Base-by-base conservation (phyloP, 2,329 filamentous ascomycete genomes). In the Trichothecium sympodiale region DNA sequence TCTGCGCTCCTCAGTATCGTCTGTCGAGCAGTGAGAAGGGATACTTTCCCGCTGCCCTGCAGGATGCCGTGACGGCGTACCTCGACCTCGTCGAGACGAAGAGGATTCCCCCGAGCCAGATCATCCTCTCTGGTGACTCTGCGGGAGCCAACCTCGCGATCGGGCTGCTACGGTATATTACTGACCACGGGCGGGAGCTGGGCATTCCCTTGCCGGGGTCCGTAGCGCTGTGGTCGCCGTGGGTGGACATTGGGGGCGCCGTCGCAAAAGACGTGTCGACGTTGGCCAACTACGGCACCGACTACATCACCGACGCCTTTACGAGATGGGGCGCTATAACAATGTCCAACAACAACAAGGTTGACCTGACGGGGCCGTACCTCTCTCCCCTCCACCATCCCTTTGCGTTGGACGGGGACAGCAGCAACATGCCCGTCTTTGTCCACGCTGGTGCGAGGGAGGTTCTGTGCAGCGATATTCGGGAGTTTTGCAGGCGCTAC, bases 81-180 rank as follows among this genome's bases (percentile, higher is more conserved):
- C 35, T 48, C 5, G 39, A 48, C 35, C 46, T 56, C 3, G 18
- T 51, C 8, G 39, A 35, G 4, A 41, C 44, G 4, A 31, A 48
- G 29, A 27, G 41, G 3, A 51, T 56, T 34, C 48, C 53, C 2
- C 25, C 48, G 3, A 27, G 35, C 4, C 45, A 48, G 7, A 48
- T 57, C 35, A 41, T 57, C 23, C n/a, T 57, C 4, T 54, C 51
- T 7, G 54, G 54, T 18, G 54, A 56, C 43, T 54, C 51, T 6
- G 53, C 54, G 0, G 55, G 55, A 6, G 55, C 38, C 1, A 55
- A 53, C 33, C 41, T 57, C 2, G 52, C 43, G 2, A 36, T 57
- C 23, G 53, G 37, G 3, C 41, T 58, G 17, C 41, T 56, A 13
- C 49, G 54, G 4, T 58, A 56, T 34, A 48, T 56, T 29, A 40